These are phyloP conservation scores for Microsporum ferrugineum DNA, from an alignment of 2,329 filamentous ascomycete species.

Conservation along the genomic window DNA sequence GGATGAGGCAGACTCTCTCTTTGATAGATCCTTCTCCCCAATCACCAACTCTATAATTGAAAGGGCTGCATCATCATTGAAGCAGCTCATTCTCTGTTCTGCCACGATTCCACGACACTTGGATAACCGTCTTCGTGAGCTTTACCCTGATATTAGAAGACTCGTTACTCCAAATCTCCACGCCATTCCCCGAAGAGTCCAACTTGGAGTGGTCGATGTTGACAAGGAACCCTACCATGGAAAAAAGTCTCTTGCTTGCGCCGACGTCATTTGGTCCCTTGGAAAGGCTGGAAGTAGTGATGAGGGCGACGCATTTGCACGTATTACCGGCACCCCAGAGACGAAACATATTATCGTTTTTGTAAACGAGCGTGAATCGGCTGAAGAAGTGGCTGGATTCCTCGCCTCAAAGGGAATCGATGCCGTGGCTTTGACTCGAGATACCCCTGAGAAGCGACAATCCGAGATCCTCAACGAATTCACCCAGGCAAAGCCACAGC, in stretches of 20 bases:
- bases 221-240: conserved; percentile 86
- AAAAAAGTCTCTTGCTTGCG: conserved; percentile 86
- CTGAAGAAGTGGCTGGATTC: conserved; percentile 67
- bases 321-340: conserved; percentile 38
- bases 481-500: conserved; percentile 36
- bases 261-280: conserved; percentile 88
- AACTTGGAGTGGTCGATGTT: conserved; percentile 85
- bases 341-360: conserved; percentile 86
- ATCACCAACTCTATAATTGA: conserved; percentile 75
- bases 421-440: conserved; percentile 71
- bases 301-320: conserved; percentile 24
- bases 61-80: conserved; percentile 64
- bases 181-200: conserved; percentile 86
- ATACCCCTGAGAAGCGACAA: conserved; percentile 67
- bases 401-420: conserved; percentile 78
- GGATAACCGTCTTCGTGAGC: conserved; percentile 68
- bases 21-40: conserved; percentile 84
- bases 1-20: conserved; percentile 90
- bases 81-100: conserved; percentile 84
- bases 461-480: conserved; percentile 67
- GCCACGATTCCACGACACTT: conserved; percentile 88
- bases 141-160: conserved; percentile 71
- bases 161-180: conserved; percentile 93
- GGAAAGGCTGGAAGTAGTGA: conserved; percentile 57
- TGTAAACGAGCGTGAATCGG: conserved; percentile 89